Percentiles rank a stretch among this genome's conserved stretches.
These are phyloP conservation scores for Candida loeiensis DNA, from an alignment of 805 yeast genomes.

Conservation along the genomic window DNA sequence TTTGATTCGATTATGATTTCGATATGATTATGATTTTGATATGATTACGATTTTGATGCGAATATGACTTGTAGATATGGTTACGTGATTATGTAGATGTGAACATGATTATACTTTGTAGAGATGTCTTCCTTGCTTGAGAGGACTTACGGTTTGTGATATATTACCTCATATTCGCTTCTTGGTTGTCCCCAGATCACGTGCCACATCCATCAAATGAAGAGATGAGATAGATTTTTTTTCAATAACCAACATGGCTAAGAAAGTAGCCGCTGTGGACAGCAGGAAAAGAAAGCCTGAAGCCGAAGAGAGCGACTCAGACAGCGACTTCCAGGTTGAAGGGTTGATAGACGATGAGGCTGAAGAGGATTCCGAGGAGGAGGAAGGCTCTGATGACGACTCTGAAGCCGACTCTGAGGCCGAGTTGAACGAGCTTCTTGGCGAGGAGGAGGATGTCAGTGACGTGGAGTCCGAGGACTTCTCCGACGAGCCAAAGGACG, in stretches of 20 bases:
- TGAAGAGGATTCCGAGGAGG: slow-evolving; percentile 17
- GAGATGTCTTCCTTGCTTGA: too few species aligned
- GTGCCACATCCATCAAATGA: neutral
- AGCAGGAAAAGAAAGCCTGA: slow-evolving; percentile 15
- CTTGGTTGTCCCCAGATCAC: neutral
- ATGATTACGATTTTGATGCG: too few species aligned
- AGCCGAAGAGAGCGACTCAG: slow-evolving; percentile 23
- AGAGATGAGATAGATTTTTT: slow-evolving; percentile 9
- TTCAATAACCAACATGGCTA: slow-evolving; percentile 10
- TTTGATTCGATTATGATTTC: too few species aligned
- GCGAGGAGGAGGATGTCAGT: slow-evolving; percentile 47
- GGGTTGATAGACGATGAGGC: slow-evolving; percentile 33
- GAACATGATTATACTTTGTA: too few species aligned
- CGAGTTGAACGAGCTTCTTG: slow-evolving; percentile 60
- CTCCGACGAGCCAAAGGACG: slow-evolving; percentile 52
- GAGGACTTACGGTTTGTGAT: too few species aligned
- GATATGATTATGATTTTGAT: too few species aligned
- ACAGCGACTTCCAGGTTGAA: slow-evolving; percentile 30
- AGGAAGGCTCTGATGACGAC: slow-evolving; percentile 29
- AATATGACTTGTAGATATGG: too few species aligned
- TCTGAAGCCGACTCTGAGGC: slow-evolving; percentile 46
- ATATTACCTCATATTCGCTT: too few species aligned
- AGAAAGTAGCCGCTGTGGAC: slow-evolving; percentile 10
- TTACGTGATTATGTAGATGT: too few species aligned
- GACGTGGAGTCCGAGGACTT: slow-evolving; percentile 44